Conservation (phyloP, 2,329 filamentous ascomycete species). For the Zymoseptoria crescenta region DNA sequence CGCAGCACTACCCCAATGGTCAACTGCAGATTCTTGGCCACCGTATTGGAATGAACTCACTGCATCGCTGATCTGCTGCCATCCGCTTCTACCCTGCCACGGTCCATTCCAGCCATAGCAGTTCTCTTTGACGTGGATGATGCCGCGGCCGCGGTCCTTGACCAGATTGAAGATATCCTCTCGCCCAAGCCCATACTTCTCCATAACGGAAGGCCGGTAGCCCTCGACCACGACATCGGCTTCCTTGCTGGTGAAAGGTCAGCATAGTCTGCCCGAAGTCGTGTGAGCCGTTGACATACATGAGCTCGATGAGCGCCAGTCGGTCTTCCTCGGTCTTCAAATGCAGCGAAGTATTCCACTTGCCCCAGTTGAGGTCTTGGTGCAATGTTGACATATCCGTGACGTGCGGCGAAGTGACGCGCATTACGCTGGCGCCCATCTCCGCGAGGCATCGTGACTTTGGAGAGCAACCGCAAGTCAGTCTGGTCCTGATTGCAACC, state of each 20-base stretch:
- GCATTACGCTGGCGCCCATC: conserved; percentile 66
- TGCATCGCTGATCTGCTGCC: conserved; percentile 48
- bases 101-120: conserved; percentile 48
- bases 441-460: conserved; percentile 65
- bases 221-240: conserved; percentile 47
- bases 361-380: conserved; percentile 44
- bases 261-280: not conserved
- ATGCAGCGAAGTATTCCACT: conserved; percentile 41
- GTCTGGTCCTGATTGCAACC: not conserved
- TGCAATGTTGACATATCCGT: conserved; percentile 46
- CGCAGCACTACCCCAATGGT: conserved; percentile 1
- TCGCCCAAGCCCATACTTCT: conserved; percentile 40
- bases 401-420: conserved; percentile 60
- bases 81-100: conserved; percentile 41
- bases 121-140: conserved; percentile 45
- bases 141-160: conserved; percentile 34
- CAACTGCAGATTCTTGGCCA: not conserved
- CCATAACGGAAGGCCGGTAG: conserved; percentile 43
- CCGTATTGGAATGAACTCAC: conserved; percentile 8
- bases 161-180: conserved; percentile 37
- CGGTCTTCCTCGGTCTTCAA: conserved; percentile 35
- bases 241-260: conserved; percentile 20
- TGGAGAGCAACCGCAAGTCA: not conserved
- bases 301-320: conserved; percentile 33
- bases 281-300: conserved; percentile 18